phyloP scores from a whole-genome alignment of 2,329 filamentous ascomycete genomes.

The Mycogone perniciosa region DNA sequence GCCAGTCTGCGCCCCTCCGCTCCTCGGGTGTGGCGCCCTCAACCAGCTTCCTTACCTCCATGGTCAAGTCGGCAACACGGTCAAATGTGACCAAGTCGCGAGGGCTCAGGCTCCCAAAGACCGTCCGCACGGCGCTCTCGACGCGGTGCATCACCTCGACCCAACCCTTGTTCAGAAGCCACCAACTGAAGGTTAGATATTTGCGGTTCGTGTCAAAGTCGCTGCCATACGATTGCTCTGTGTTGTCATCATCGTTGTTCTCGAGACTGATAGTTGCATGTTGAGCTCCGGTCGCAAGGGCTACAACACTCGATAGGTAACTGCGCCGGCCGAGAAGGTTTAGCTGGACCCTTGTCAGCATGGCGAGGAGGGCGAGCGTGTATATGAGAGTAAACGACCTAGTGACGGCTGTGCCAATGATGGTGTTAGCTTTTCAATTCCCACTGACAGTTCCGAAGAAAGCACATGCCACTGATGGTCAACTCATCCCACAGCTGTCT shows the following conservation, averaged over 20 bases:
- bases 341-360: slow-evolving; percentile 91
- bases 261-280: slow-evolving; percentile 80
- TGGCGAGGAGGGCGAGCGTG: slow-evolving; percentile 77
- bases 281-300: slow-evolving; percentile 69
- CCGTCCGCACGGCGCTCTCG: slow-evolving; percentile 76
- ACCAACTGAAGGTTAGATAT: slow-evolving; percentile 97
- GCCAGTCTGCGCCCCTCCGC: slow-evolving; percentile 56
- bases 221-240: slow-evolving; percentile 76
- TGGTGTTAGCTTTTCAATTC: neutral
- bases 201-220: slow-evolving; percentile 95
- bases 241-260: slow-evolving; percentile 85
- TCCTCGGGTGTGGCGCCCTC: slow-evolving; percentile 55
- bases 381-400: slow-evolving; percentile 89
- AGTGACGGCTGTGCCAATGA: slow-evolving; percentile 62
- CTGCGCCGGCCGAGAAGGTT: slow-evolving; percentile 93
- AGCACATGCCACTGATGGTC: slow-evolving; percentile 77
- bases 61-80: slow-evolving; percentile 69
- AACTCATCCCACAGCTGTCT: slow-evolving; percentile 95
- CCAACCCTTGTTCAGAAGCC: slow-evolving; percentile 89
- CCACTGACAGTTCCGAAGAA: neutral
- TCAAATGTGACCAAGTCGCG: slow-evolving; percentile 81
- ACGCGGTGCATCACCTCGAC: slow-evolving; percentile 75
- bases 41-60: slow-evolving; percentile 76
- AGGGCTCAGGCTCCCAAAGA: slow-evolving; percentile 84
- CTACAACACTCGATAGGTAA: slow-evolving; percentile 92